Conservation (phyloP, 2,329 filamentous ascomycete genomes). For the Colletotrichum spaethianum region DNA sequence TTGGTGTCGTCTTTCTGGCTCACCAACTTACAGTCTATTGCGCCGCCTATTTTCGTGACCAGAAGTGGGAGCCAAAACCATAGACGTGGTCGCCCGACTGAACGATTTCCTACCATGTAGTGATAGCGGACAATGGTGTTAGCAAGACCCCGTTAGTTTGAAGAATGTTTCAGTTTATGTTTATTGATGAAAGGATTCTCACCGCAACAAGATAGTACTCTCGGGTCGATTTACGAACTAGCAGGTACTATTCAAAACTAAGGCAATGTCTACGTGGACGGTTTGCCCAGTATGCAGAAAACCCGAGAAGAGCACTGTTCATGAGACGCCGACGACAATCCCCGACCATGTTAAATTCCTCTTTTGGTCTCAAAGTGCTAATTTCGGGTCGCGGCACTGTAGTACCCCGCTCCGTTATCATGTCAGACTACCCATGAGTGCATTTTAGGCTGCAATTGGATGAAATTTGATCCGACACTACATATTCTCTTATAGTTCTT, state of each 20-base stretch:
- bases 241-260: no score
- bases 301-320: not conserved
- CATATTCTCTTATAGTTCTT: not conserved
- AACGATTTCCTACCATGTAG: not conserved
- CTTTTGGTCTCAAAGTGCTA: not conserved
- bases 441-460: not conserved
- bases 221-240: not conserved
- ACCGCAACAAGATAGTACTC: not conserved
- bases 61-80: not conserved
- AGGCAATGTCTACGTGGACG: not conserved
- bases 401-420: slow-evolving; percentile 1
- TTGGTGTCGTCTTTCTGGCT: not conserved
- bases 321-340: not conserved
- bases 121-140: no score
- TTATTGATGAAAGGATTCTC: not conserved
- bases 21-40: not conserved
- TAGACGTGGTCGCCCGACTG: not conserved
- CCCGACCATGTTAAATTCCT: not conserved
- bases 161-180: not conserved
- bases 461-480: no score
- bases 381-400: not conserved
- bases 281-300: not conserved
- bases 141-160: not conserved
- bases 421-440: not conserved
- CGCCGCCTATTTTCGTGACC: not conserved